These are phyloP conservation scores for Phlyctochytrium planicorne DNA, from an alignment of 192 early-diverging fungal species.

Conservation along the genomic window DNA sequence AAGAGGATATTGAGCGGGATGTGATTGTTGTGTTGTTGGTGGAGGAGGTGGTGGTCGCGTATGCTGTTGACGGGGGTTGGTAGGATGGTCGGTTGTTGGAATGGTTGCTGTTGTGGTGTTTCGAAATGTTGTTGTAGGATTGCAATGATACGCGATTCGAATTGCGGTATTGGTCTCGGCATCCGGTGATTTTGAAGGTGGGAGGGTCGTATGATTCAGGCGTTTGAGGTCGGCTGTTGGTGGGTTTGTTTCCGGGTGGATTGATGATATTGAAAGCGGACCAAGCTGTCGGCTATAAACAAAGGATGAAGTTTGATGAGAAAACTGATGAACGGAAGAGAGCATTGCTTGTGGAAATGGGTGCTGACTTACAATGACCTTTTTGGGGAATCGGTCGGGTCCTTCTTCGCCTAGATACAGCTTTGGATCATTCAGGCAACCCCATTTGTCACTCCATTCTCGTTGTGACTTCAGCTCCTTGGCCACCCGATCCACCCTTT, in stretches of 20 bases:
- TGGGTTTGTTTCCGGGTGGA: slow-evolving; percentile 17
- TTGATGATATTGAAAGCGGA: slow-evolving; percentile 18
- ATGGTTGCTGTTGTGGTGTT: not conserved
- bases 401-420: slow-evolving; percentile 31
- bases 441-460: slow-evolving; percentile 41
- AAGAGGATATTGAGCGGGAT: not conserved
- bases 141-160: no score
- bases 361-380: slow-evolving; percentile 4
- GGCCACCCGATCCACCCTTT: slow-evolving; percentile 40
- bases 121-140: not conserved
- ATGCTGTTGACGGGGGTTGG: not conserved
- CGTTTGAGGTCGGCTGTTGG: slow-evolving; percentile 41
- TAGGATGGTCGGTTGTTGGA: not conserved
- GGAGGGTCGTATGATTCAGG: slow-evolving; percentile 52
- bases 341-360: not conserved
- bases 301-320: not conserved
- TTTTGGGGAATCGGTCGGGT: not conserved
- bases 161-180: slow-evolving; percentile 5
- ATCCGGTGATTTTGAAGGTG: slow-evolving; percentile 24
- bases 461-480: slow-evolving; percentile 31
- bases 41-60: not conserved
- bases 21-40: not conserved
- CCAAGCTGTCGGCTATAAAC: slow-evolving; percentile 29
- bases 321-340: not conserved
- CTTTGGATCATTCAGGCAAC: slow-evolving; percentile 30